These are phyloP conservation scores for Pilatotrama ljubarskyi DNA, from an alignment of 768 basidiomycete genomes.

Conservation along the genomic window DNA sequence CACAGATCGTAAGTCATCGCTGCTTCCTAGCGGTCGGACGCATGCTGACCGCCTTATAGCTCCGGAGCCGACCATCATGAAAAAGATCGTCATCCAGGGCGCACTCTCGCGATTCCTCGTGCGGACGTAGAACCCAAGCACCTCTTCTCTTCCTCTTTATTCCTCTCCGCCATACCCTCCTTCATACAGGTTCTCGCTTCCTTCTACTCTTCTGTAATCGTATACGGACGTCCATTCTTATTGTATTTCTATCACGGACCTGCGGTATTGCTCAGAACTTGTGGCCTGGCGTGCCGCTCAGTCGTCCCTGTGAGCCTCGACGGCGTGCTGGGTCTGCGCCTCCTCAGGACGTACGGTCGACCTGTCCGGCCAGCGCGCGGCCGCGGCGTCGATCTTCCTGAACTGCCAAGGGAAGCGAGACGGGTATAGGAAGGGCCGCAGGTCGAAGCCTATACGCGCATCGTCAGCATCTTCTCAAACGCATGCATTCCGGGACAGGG, in stretches of 20 bases:
- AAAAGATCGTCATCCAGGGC: slow-evolving; percentile 78
- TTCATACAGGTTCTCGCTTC: slow-evolving; percentile 7
- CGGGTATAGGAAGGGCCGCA: slow-evolving; percentile 95
- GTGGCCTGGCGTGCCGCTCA: not conserved
- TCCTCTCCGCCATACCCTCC: not conserved
- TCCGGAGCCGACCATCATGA: slow-evolving; percentile 85
- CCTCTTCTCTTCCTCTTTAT: not conserved
- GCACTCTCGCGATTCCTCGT: slow-evolving; percentile 71
- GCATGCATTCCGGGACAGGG: not conserved
- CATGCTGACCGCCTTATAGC: slow-evolving; percentile 43
- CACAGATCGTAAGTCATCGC: slow-evolving; percentile 66
- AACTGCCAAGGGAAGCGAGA: slow-evolving; percentile 97
- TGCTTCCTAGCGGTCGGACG: not conserved
- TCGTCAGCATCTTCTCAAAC: slow-evolving; percentile 16
- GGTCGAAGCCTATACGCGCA: slow-evolving; percentile 72
- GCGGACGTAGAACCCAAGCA: slow-evolving; percentile 6
- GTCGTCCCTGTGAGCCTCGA: not conserved
- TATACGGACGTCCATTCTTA: not conserved
- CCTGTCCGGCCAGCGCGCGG: slow-evolving; percentile 72
- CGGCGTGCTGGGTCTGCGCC: slow-evolving; percentile 22
- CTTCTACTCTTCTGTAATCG: slow-evolving; percentile 7
- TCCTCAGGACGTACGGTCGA: slow-evolving; percentile 37
- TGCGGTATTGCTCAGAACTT: not conserved
- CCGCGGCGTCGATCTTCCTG: slow-evolving; percentile 88
- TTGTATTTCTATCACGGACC: slow-evolving; percentile 13